These are phyloP conservation scores for Aspergillus sclerotialis DNA, from an alignment of 2,329 filamentous ascomycete species.

Conservation along the genomic window DNA sequence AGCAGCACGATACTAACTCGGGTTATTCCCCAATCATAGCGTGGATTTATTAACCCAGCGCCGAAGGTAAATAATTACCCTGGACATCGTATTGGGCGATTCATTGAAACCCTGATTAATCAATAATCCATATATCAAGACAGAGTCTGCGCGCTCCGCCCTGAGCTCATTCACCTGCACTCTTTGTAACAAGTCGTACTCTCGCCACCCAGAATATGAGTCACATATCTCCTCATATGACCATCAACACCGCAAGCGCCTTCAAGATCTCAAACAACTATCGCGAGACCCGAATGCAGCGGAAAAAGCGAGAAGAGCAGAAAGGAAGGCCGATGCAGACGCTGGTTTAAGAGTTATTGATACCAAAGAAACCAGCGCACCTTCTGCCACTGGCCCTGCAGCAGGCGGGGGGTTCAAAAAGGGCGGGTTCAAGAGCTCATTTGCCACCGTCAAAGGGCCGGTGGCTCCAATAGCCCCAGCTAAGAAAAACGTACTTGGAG, in stretches of 20 bases:
- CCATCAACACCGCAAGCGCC: constrained; percentile 79
- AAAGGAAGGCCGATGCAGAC: constrained; percentile 37
- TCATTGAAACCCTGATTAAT: neutral
- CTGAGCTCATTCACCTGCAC: constrained; percentile 75
- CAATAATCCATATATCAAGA: constrained; percentile 25
- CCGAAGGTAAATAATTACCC: constrained; percentile 35
- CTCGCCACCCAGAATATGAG: constrained; percentile 92
- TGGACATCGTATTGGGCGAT: neutral
- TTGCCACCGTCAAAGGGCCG: constrained; percentile 48
- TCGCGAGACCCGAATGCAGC: constrained; percentile 37
- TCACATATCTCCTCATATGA: constrained; percentile 91
- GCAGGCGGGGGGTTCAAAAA: constrained; percentile 58
- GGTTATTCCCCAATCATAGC: constrained; percentile 21
- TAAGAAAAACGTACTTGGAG: constrained; percentile 37
- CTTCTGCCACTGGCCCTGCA: constrained; percentile 16
- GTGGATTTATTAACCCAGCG: constrained; percentile 41
- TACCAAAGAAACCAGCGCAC: constrained; percentile 18
- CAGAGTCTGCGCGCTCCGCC: constrained; percentile 64
- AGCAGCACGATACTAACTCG: no score
- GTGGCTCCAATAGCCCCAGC: constrained; percentile 18
- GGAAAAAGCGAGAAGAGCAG: constrained; percentile 36
- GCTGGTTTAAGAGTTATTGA: constrained; percentile 32
- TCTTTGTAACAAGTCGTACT: constrained; percentile 89
- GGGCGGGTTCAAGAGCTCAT: constrained; percentile 73
- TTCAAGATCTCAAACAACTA: constrained; percentile 41